Base-by-base conservation (phyloP, 805 yeast species). In the Saccharomycopsis babjevae region DNA sequence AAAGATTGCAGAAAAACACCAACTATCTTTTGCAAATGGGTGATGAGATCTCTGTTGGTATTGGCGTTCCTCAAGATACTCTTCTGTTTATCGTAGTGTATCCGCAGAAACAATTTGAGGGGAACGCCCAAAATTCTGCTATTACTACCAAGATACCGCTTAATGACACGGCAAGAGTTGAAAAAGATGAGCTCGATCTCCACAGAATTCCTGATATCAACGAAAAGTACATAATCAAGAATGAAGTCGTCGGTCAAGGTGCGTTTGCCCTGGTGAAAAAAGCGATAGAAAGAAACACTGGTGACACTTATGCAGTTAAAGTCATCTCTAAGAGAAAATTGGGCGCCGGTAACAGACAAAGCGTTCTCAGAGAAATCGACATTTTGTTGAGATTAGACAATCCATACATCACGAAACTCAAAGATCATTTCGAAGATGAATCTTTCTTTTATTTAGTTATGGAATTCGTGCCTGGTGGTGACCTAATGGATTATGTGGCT, bases 391-490 rank as follows among this genome's bases (percentile, higher is more conserved):
- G 85, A 66, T 73, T 94, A 57, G 80, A 89, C 67, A 97, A 93
- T 72, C 89, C 94, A 1, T 85, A 92, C 61, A 88, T 94, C 36
- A 97, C 92, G 15, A 77, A 83, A 56, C 76, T 94, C 58, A 84
- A 88, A 69, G 94, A 91, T 4, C 89, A 88, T 68, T 91, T 84
- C 70, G 97, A 92, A 69, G 97, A 93, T 70, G 74, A 77, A 5
- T 88, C 86, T 62, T 83, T 81, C 68, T 89, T 89, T 71, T 93
- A 89, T 71, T 76, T 94, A 65, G 93, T 94, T 7, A 93, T 94
- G 97, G 99, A 94, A 69, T 88, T 85, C 68, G 96, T 94, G 32
- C 86, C 96, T 1, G 97, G 97, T 16, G 99, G 99, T 30, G 99
- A 94, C 72, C 76, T 94, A 58, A 94, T 94, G 99, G 99, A 94